Percentiles rank a stretch among this genome's conserved stretches.
Conservation (phyloP, 345 rosid genomes). For the Viola odorata region DNA sequence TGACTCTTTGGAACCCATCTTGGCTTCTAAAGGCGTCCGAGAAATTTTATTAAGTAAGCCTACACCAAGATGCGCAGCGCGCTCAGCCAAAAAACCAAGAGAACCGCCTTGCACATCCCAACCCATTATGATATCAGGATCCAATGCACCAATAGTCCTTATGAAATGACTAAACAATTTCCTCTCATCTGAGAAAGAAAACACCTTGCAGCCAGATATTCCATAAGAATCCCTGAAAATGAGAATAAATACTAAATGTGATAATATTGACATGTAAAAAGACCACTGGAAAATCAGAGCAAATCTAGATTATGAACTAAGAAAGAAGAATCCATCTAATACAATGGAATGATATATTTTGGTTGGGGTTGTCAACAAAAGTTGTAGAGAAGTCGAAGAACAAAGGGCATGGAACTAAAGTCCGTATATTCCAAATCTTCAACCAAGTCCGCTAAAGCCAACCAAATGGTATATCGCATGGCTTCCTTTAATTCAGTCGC, state of each 20-base stretch:
- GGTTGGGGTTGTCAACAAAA: no score
- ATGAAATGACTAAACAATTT: conserved; percentile 49
- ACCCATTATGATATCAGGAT: conserved; percentile 84
- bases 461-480: no score
- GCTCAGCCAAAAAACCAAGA: conserved; percentile 91
- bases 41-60: conserved; percentile 74
- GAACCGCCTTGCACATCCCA: conserved; percentile 97
- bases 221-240: conserved; percentile 68
- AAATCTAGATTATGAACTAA: background rate
- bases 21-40: conserved; percentile 52
- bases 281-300: background rate
- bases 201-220: conserved; percentile 50
- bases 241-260: conserved; percentile 7
- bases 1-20: conserved; percentile 18
- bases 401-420: no score
- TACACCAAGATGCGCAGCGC: conserved; percentile 88
- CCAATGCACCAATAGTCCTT: conserved; percentile 44
- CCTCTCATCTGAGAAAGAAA: conserved; percentile 58
- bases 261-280: conserved; percentile 1
- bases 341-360: no score
- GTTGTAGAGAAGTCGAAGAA: no score
- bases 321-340: background rate
- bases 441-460: no score
- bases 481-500: no score
- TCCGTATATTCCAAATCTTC: no score